Evolutionary conservation across 1,284 basidiomycete genomes (phyloP), one percentile per base, ranked within the genome.

Genomic region (Tilletia caries): DNA sequence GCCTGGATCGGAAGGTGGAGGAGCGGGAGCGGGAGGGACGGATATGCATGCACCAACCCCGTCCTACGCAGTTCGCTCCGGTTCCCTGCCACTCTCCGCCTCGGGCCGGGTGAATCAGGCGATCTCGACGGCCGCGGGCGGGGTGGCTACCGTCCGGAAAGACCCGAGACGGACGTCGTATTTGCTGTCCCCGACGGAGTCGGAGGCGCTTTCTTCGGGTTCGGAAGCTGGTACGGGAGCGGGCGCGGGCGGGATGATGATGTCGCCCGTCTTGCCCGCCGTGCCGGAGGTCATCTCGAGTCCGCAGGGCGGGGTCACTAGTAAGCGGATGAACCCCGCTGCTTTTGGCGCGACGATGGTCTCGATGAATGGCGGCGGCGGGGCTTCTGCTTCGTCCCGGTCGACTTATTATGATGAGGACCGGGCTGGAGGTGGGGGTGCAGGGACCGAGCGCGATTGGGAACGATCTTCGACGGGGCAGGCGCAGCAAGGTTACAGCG

Each of bases 221-320:
- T n/a, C n/a, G n/a, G n/a, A n/a, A n/a, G n/a, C n/a, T n/a, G n/a
- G n/a, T n/a, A n/a, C n/a, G n/a, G n/a, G n/a, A n/a, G n/a, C n/a
- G n/a, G n/a, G n/a, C n/a, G n/a, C n/a, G n/a, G n/a, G n/a, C n/a
- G n/a, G n/a, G n/a, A 13, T 18, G 33, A 29, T 34, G 12, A 37
- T 62, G 52, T 79, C 77, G 46, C 78, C 78, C 1, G 68, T 68
- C 54, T 68, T 79, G 15, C 77, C 78, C 2, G 73, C 77, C 10
- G 74, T 78, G 10, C 78, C 78, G 0, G 65, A 77, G 34, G 76
- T 79, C 27, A 70, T 76, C 15, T 77, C 76, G 29, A 77, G 76
- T 44, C 77, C 78, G 2, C 77, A 73, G 1, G 78, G 78, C 15
- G 78, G 78, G 41, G 71, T 79, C 60, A 78, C 76, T 6, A 73